phyloP scores from a whole-genome alignment of 75 land plant genomes.

The Cunninghamia lanceolata region DNA sequence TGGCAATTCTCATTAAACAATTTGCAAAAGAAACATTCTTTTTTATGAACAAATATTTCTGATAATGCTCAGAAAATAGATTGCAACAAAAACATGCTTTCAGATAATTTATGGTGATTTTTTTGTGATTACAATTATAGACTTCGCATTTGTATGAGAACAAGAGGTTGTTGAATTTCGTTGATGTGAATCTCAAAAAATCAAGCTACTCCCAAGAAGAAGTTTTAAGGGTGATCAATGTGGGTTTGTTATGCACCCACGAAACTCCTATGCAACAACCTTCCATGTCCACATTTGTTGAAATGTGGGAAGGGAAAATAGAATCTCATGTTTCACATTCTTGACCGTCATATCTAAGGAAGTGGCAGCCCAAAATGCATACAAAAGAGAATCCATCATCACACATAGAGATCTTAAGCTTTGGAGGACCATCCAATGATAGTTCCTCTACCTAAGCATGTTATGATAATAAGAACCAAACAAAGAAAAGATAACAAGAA shows the following conservation, averaged over 20 bases:
- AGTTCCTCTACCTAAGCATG: not conserved
- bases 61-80: no score
- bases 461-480: not conserved
- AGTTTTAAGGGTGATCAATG: no score
- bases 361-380: not conserved
- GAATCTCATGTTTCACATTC: not conserved
- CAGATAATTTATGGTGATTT: no score
- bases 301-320: conserved; percentile 8
- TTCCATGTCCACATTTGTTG: conserved; percentile 18
- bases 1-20: no score
- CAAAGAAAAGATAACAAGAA: not conserved
- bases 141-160: no score
- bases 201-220: no score
- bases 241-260: conserved; percentile 1
- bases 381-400: not conserved
- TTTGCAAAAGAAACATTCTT: no score
- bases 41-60: no score
- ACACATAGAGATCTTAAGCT: not conserved
- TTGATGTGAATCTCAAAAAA: no score
- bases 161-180: no score
- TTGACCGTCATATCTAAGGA: not conserved
- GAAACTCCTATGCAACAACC: conserved; percentile 11
- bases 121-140: not conserved
- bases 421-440: not conserved
- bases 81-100: no score